These are phyloP conservation scores for Torulaspora microellipsoides DNA, from an alignment of 805 yeast genomes.

Conservation along the genomic window DNA sequence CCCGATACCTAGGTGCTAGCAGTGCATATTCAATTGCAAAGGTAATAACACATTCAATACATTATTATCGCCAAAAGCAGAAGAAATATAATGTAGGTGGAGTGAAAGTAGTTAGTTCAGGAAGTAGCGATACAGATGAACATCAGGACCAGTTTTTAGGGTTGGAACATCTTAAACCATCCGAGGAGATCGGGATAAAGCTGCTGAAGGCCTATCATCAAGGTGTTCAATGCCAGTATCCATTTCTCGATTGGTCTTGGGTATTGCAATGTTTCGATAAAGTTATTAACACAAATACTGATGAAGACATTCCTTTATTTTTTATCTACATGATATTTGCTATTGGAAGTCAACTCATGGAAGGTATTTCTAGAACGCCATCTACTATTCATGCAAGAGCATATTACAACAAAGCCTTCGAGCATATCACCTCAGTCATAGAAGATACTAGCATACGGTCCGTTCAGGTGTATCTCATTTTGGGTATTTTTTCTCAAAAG, in stretches of 20 bases:
- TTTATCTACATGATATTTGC: slow-evolving; percentile 35
- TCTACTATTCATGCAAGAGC: slow-evolving; percentile 22
- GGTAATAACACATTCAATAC: slow-evolving; percentile 27
- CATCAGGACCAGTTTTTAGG: slow-evolving; percentile 7
- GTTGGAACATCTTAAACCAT: slow-evolving; percentile 23
- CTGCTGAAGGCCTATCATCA: slow-evolving; percentile 24
- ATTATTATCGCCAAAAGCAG: slow-evolving; percentile 14
- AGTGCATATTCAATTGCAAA: slow-evolving; percentile 34
- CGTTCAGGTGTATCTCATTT: slow-evolving; percentile 34
- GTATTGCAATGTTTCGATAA: slow-evolving; percentile 18
- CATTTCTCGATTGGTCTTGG: slow-evolving; percentile 34
- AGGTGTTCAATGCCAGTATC: slow-evolving; percentile 36
- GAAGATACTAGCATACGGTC: slow-evolving; percentile 26
- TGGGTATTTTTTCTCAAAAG: slow-evolving; percentile 30
- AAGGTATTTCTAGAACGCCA: slow-evolving; percentile 6
- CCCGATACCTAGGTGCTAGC: slow-evolving; percentile 31
- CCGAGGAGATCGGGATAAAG: slow-evolving; percentile 11
- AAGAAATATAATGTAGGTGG: neutral
- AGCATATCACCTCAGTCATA: slow-evolving; percentile 21
- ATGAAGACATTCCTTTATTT: slow-evolving; percentile 20
- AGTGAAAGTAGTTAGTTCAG: neutral
- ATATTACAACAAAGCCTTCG: slow-evolving; percentile 33
- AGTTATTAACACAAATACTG: slow-evolving; percentile 18
- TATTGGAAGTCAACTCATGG: slow-evolving; percentile 28
- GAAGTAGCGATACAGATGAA: neutral